Evolutionary conservation across 2,329 filamentous ascomycete species (phyloP).

Genomic region (Raffaelea albimanens): DNA sequence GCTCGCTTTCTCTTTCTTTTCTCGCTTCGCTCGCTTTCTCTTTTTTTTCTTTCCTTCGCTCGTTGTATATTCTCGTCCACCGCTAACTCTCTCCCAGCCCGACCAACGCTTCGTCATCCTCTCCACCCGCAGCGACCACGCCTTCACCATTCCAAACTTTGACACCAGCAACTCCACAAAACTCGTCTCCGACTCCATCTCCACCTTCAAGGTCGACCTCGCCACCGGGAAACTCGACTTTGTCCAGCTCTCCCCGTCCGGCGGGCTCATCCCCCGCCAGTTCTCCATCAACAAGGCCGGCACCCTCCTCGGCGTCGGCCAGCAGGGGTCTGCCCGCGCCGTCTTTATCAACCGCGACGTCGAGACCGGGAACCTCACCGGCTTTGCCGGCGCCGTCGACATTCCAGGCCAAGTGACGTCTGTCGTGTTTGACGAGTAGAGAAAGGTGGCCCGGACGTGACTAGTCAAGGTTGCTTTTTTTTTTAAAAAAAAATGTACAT

Average conservation of each 20-base stretch:
- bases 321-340: conserved; percentile 52
- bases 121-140: conserved; percentile 56
- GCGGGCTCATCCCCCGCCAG: conserved; percentile 57
- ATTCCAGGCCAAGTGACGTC: conserved; percentile 35
- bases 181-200: conserved; percentile 53
- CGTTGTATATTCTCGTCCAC: not conserved
- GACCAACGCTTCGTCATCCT: conserved; percentile 55
- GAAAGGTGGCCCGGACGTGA: not conserved
- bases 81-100: conserved; percentile 28
- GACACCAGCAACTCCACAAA: conserved; percentile 30
- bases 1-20: not conserved
- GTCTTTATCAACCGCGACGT: conserved; percentile 52
- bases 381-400: conserved; percentile 31
- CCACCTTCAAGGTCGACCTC: conserved; percentile 48
- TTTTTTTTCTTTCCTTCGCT: not conserved
- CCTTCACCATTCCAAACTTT: conserved; percentile 40
- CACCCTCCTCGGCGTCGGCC: conserved; percentile 53
- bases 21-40: not conserved
- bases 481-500: no score
- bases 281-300: conserved; percentile 59
- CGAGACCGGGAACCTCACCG: conserved; percentile 44
- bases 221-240: conserved; percentile 45
- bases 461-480: no score
- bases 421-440: conserved; percentile 37
- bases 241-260: conserved; percentile 50